phyloP scores from a whole-genome alignment of 768 basidiomycete species.

The Terana coerulea region DNA sequence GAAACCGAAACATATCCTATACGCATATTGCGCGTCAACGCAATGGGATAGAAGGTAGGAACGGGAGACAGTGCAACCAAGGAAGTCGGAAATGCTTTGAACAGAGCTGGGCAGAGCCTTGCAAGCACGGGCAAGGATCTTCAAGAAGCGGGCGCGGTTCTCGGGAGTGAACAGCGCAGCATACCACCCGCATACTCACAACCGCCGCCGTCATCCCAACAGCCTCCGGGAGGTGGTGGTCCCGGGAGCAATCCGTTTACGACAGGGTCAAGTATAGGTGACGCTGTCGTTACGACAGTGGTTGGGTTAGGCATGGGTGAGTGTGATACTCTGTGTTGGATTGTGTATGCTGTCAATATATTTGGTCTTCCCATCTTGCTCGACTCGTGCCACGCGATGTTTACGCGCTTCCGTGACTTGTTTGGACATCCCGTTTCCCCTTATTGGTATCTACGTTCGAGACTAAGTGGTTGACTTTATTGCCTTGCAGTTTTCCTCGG shows the following conservation, averaged over 20 bases:
- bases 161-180: background rate
- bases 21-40: background rate
- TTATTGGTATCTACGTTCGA: too few relatives aligned
- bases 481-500: conserved; percentile 55
- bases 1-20: too few relatives aligned
- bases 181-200: background rate
- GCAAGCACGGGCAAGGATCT: background rate
- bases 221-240: background rate
- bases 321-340: conserved; percentile 15
- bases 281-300: conserved; percentile 56
- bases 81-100: background rate
- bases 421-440: too few relatives aligned
- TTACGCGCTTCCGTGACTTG: too few relatives aligned
- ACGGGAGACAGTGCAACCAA: background rate
- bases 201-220: background rate
- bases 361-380: too few relatives aligned
- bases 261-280: conserved; percentile 27
- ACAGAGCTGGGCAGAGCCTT: background rate
- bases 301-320: conserved; percentile 60
- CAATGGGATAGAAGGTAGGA: background rate
- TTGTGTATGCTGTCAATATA: background rate
- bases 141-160: background rate
- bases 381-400: too few relatives aligned
- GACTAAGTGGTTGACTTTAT: background rate
- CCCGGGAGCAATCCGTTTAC: conserved; percentile 13